These are phyloP conservation scores for Fraxinus angustifolia DNA, from an alignment of 305 asterid species.

Conservation along the genomic window DNA sequence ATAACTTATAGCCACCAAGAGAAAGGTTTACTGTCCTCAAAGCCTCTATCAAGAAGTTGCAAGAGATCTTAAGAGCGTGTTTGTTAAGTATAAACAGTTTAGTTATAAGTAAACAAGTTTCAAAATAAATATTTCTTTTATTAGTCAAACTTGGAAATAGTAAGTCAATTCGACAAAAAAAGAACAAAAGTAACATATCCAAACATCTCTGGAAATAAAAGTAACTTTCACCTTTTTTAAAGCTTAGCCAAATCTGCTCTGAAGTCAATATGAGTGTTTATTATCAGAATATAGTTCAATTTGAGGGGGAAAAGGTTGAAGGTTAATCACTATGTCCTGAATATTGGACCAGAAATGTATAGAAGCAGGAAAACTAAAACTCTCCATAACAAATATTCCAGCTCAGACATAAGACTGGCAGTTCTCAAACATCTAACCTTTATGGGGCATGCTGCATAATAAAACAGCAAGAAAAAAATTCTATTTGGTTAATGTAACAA, in stretches of 20 bases:
- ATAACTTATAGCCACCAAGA: neutral
- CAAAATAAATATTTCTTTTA: neutral
- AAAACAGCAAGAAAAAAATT: neutral
- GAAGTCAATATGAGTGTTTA: neutral
- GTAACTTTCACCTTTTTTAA: neutral
- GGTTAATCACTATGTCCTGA: neutral
- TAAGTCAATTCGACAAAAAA: neutral
- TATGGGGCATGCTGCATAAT: neutral
- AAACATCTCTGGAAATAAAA: neutral
- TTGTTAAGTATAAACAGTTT: neutral
- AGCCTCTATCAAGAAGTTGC: neutral
- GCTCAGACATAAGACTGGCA: neutral
- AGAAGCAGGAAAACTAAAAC: neutral
- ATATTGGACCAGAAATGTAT: neutral
- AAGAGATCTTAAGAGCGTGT: neutral
- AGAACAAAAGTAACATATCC: neutral
- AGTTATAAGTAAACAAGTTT: neutral
- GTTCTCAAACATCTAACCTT: neutral
- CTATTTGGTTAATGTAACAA: neutral
- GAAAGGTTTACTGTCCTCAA: neutral
- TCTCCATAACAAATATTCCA: neutral
- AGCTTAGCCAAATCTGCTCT: neutral
- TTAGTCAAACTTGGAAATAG: neutral
- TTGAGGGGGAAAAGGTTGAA: neutral
- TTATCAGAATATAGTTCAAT: neutral